Conservation (phyloP, 2,329 filamentous ascomycete genomes). For the Aspergillus felis region DNA sequence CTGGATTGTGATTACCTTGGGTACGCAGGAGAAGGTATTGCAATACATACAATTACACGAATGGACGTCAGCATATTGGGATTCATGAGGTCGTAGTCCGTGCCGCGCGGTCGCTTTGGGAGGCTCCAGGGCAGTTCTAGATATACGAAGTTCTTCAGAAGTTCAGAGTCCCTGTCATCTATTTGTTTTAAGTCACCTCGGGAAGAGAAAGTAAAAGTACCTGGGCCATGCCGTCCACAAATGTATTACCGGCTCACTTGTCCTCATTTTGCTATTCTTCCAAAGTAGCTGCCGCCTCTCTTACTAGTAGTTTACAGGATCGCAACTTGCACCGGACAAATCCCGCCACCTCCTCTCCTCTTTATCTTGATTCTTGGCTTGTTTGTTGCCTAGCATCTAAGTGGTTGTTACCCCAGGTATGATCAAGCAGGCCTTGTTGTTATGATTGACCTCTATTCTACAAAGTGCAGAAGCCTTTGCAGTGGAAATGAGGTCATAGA, state of each 20-base stretch:
- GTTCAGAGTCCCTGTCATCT: not conserved
- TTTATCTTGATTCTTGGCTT: not conserved
- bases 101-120: not conserved
- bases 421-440: not conserved
- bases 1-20: not conserved
- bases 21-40: not conserved
- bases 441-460: not conserved
- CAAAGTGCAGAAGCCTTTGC: not conserved
- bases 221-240: too few relatives aligned
- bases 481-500: not conserved
- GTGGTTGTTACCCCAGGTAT: not conserved
- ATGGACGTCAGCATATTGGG: not conserved
- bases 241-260: too few relatives aligned
- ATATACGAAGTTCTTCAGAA: not conserved
- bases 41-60: not conserved
- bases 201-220: too few relatives aligned
- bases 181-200: too few relatives aligned
- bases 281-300: too few relatives aligned
- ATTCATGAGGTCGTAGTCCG: not conserved
- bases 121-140: not conserved
- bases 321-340: not conserved
- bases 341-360: not conserved
- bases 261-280: too few relatives aligned
- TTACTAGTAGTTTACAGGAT: not conserved
- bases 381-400: not conserved